Base-by-base conservation (phyloP, 116 monocot genomes). In the Phalaenopsis hybrid region DNA sequence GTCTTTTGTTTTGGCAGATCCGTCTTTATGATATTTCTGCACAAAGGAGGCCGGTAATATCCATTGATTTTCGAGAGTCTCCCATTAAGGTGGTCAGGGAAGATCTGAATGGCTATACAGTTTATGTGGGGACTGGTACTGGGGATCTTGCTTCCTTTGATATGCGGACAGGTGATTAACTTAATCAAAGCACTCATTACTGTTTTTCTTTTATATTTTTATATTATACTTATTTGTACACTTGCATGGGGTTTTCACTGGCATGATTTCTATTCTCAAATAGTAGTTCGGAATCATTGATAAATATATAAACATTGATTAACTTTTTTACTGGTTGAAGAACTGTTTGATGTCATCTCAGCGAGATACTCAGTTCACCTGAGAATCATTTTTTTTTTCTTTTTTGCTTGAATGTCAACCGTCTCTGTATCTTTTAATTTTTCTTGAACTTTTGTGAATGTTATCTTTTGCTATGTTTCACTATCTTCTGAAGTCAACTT, bases 61-160 rank as follows among this genome's bases (percentile, higher is more conserved):
- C 97, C 41, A 72, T 97, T 44, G 86, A 84, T 81, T 97, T 93
- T 50, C 85, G 97, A 43, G 94, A 97, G 58, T 83, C 97, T 74
- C 81, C 94, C 37, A 93, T 94, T 69, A 91, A 84, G 81, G 87
- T 86, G 76, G 81, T 97, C 51, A 77, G 88, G 46, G 91, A 84
- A 50, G 97, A 93, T 80, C 70, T 81, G 28, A 88, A 97, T 90
- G 90, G 94, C 58, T 61, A 93, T 80, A 91, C 84, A 37, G 61
- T 97, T 25, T 90, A 94, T 78, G 69, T 86, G 72, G 97, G 97
- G 58, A 97, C 92, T 76, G 89, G 86, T 75, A 81, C 70, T 74
- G 94, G 97, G 49, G 97, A 97, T 86, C 90, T 97, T 80, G 94
- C 93, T 82, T 90, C 94, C 5, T 93, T 93, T 85, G 94, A 97